A percentile compares a stretch with the other conserved stretches of the same genome.
phyloP scores from a whole-genome alignment of 2,329 filamentous ascomycete genomes.

The Exserohilum turcica region DNA sequence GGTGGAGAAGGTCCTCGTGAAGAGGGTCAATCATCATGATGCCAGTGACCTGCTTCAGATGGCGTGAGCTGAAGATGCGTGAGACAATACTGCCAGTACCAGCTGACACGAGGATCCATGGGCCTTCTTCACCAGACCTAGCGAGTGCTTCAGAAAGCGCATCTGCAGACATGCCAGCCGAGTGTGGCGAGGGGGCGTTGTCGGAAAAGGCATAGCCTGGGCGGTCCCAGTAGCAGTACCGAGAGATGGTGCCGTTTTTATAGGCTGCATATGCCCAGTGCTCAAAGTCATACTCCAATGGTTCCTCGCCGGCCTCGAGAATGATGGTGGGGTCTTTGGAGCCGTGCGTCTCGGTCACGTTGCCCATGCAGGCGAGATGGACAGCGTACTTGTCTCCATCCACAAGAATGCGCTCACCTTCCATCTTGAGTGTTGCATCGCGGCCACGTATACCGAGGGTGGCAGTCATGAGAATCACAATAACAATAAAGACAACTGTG shows the following conservation, averaged over 20 bases:
- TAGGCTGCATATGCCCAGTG: conserved; percentile 77
- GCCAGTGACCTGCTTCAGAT: conserved; percentile 74
- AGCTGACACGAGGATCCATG: conserved; percentile 85
- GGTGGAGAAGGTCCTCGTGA: conserved; percentile 81
- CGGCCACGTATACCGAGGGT: conserved; percentile 79
- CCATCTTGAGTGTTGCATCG: conserved; percentile 74
- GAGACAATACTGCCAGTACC: conserved; percentile 88
- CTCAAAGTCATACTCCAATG: conserved; percentile 79
- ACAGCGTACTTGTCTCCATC: conserved; percentile 84
- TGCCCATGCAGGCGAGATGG: conserved; percentile 84
- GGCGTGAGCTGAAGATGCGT: conserved; percentile 86
- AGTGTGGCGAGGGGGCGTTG: conserved; percentile 90
- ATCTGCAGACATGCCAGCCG: conserved; percentile 89
- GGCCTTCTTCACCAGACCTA: conserved; percentile 78
- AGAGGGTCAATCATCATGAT: conserved; percentile 85
- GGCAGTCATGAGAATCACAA: conserved; percentile 75
- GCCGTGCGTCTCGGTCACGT: conserved; percentile 61
- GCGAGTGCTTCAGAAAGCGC: conserved; percentile 85
- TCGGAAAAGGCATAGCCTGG: conserved; percentile 89
- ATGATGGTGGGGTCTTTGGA: conserved; percentile 76
- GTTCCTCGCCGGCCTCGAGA: conserved; percentile 80
- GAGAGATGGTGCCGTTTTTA: conserved; percentile 77
- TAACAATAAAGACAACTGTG: conserved; percentile 69
- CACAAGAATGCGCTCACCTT: conserved; percentile 78
- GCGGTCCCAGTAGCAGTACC: conserved; percentile 95